Base-by-base conservation (phyloP, 305 asterid species). In the Vinca major region DNA sequence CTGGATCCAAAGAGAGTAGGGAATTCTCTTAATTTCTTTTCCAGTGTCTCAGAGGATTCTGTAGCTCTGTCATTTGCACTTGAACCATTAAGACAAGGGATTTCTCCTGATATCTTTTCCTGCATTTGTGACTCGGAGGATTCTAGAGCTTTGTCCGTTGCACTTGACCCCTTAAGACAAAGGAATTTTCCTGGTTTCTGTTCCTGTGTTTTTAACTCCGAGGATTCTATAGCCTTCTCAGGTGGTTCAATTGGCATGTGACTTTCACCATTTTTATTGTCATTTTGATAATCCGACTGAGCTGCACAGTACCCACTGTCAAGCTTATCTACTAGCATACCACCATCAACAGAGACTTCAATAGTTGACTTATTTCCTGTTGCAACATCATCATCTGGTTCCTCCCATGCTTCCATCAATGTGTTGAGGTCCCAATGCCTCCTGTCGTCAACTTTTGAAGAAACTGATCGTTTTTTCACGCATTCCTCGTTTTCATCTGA, bases 341-440 rank as follows among this genome's bases (percentile, higher is more conserved):
- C 73, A 50, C 33, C 33, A 26, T 62, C 60, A 77, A 20, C 66
- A 39, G 54, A 48, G 57, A 49, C 74, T 76, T 71, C 44, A 43
- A 45, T 73, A 61, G 51, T 73, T 16, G 66, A 66, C 65, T 56
- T 60, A 58, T 74, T 74, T 47, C 66, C 81, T 67, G 69, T 60
- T 51, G 55, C 69, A 12, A 72, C 69, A 71, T 76, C 89, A 74
- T 76, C 75, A 69, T 20, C 63, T 44, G 91, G 95, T 74, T 80
- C 86, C 50, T 63, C 91, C 94, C 97, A 90, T 67, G 89, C 92
- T 70, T 90, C 96, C 92, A 88, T 86, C 54, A 36, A 70, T 17
- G 86, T 80, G 74, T 90, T 88, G 45, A 90, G 83, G 79, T 92
- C 92, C 98, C 96, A 90, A 74, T 87, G 81, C 66, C 78, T 75